Evolutionary conservation across 148 eudicot genomes (phyloP).

Genomic region (Talinum fruticosum): DNA sequence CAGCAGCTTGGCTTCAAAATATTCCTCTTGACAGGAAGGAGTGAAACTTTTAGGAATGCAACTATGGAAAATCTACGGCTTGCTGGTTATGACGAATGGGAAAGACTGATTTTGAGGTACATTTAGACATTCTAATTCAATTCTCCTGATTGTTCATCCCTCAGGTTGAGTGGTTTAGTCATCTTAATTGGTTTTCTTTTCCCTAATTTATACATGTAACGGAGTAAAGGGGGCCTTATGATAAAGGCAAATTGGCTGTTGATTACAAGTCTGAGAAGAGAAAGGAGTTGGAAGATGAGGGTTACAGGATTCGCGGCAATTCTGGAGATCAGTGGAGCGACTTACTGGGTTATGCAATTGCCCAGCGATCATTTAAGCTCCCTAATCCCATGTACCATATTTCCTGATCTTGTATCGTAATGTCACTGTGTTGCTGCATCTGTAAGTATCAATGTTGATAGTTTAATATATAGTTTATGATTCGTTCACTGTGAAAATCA

Average conservation of each 20-base stretch:
- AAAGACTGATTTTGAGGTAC: constrained; percentile 73
- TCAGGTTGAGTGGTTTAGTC: not conserved
- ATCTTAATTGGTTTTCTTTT: not conserved
- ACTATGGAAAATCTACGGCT: constrained; percentile 49
- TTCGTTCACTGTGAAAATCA: constrained; percentile 2
- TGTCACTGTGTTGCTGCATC: constrained; percentile 1
- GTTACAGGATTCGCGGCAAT: constrained; percentile 68
- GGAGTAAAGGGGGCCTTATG: constrained; percentile 49
- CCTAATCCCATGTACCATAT: constrained; percentile 87
- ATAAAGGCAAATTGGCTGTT: constrained; percentile 48
- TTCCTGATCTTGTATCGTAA: constrained; percentile 29
- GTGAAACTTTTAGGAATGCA: constrained; percentile 48
- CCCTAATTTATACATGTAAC: not conserved
- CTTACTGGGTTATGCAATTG: constrained; percentile 63
- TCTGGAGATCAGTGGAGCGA: constrained; percentile 98
- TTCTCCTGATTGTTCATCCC: not conserved
- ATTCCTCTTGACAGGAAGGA: constrained; percentile 78
- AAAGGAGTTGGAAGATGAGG: constrained; percentile 55
- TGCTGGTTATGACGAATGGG: constrained; percentile 69
- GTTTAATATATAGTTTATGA: not conserved
- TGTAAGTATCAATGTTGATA: constrained; percentile 7
- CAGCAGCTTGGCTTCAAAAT: constrained; percentile 59
- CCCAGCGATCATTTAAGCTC: constrained; percentile 68
- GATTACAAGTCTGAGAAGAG: constrained; percentile 79
- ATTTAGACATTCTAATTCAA: not conserved